phyloP scores from a whole-genome alignment of 495 filamentous ascomycete genomes.

The Penicillium subrubescens region DNA sequence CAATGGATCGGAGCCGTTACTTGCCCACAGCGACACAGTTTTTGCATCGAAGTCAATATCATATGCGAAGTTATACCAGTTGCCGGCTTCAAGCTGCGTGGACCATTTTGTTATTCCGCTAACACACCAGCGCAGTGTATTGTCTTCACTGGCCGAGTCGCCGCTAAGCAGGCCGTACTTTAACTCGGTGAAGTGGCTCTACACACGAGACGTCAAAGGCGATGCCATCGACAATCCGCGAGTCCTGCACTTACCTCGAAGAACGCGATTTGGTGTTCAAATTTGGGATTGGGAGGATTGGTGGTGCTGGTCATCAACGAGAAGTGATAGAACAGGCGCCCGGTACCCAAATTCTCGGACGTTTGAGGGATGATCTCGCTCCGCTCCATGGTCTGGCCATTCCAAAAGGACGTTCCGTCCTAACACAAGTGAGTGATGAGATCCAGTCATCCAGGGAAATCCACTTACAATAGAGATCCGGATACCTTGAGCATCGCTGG shows the following conservation, averaged over 20 bases:
- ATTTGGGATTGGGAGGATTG: constrained; percentile 60
- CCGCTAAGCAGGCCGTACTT: constrained; percentile 58
- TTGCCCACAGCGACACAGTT: constrained; percentile 71
- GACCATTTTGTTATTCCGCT: constrained; percentile 56
- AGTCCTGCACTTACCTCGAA: constrained; percentile 43
- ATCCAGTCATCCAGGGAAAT: no score
- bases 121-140: constrained; percentile 56
- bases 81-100: constrained; percentile 51
- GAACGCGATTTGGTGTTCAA: constrained; percentile 77
- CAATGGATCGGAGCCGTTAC: constrained; percentile 58
- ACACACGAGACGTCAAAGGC: constrained; percentile 8
- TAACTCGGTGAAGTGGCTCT: constrained; percentile 76
- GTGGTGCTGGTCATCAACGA: constrained; percentile 58
- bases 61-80: constrained; percentile 74
- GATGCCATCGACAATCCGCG: not conserved
- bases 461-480: constrained; percentile 64
- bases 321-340: constrained; percentile 72
- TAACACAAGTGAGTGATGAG: constrained; percentile 13
- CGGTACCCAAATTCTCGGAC: constrained; percentile 58
- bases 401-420: constrained; percentile 62
- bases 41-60: constrained; percentile 62
- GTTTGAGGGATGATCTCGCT: constrained; percentile 73
- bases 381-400: constrained; percentile 61
- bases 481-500: constrained; percentile 60
- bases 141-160: constrained; percentile 48